A percentile compares a stretch with the other conserved stretches of the same genome.
phyloP scores from a whole-genome alignment of 2,329 filamentous ascomycete species.

The Scortechinia acanthostroma region DNA sequence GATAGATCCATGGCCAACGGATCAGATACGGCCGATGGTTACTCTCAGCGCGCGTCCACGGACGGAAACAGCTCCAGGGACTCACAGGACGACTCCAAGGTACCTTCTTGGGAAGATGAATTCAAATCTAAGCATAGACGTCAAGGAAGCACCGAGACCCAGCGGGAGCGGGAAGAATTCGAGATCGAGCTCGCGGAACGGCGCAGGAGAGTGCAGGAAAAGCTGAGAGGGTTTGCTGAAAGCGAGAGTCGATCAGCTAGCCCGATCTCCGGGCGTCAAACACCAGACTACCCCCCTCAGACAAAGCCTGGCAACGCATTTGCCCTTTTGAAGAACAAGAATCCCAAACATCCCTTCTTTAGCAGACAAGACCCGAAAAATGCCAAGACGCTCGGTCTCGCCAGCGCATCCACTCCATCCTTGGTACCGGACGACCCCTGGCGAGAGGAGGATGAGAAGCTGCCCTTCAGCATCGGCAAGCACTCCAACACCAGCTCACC shows the following conservation, averaged over 20 bases:
- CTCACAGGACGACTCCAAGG: background rate
- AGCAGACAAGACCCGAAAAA: conserved; percentile 9
- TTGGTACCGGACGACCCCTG: conserved; percentile 22
- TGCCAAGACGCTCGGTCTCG: conserved; percentile 6
- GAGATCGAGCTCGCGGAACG: conserved; percentile 36
- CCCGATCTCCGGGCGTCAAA: conserved; percentile 15
- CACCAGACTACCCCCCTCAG: conserved; percentile 17
- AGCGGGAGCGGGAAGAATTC: conserved; percentile 35
- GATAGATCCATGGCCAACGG: too few relatives aligned
- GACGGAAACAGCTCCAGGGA: background rate
- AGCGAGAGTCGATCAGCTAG: background rate
- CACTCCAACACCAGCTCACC: conserved; percentile 1
- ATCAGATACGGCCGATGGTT: background rate
- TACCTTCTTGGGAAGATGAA: background rate
- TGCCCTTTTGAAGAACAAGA: conserved; percentile 30
- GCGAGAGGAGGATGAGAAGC: conserved; percentile 24
- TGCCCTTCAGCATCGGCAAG: conserved; percentile 6
- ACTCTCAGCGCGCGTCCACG: background rate
- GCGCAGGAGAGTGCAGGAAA: conserved; percentile 28
- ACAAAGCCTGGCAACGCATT: conserved; percentile 28
- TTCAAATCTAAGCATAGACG: conserved; percentile 25
- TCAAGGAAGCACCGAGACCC: conserved; percentile 34
- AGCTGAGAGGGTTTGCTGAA: background rate
- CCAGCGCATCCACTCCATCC: conserved; percentile 26
- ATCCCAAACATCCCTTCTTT: conserved; percentile 18